Evolutionary conservation across 2,329 filamentous ascomycete genomes (phyloP), one percentile per base, ranked within the genome.

Genomic region (Colletotrichum abscissum): DNA sequence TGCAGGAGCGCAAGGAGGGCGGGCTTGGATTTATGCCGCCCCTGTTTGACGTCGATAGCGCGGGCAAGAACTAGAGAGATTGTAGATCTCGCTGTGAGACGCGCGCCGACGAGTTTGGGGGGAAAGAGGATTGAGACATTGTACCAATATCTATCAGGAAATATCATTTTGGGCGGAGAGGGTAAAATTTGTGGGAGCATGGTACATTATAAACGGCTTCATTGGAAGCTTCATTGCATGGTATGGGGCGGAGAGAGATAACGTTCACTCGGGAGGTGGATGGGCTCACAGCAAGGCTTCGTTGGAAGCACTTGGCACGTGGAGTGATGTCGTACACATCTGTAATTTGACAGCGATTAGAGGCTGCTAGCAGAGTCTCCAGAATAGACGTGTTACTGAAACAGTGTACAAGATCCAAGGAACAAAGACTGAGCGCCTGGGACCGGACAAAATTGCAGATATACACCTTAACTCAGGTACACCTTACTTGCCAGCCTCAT

Each of bases 1-100:
- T 80, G 67, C 75, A 76, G 74, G 63, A 74, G 76, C 76, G 73
- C 70, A 76, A 76, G 75, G 81, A 80, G 59, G 87, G 89, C 1
- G 71, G 71, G 2, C 89, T 91, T 88, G 88, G 84, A 0, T 90
- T 90, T 73, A 90, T 90, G 89, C 89, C 89, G 33, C 82, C 85
- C 14, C 77, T 90, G 77, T 76, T 75, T 16, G 72, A 75, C 42
- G 58, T 76, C 2, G 56, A 75, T 46, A 26, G 24, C 46, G 70
- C 69, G 14, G 57, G 70, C n/a, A 67, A 59, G 56, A 62, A 72
- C n/a, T 72, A 24, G 35, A 1, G 14, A 38, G 7, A 12, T 35
- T 12, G 1, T 12, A 35, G 24, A 24, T 26, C 4, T 35, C 9
- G 33, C 11, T 12, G 33, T 35, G 33, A 12, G 33, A 35, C 2